A percentile compares a stretch with the other conserved stretches of the same genome.
Evolutionary conservation across 257 asterid species (phyloP).

Genomic region (Scutellaria barbata): DNA sequence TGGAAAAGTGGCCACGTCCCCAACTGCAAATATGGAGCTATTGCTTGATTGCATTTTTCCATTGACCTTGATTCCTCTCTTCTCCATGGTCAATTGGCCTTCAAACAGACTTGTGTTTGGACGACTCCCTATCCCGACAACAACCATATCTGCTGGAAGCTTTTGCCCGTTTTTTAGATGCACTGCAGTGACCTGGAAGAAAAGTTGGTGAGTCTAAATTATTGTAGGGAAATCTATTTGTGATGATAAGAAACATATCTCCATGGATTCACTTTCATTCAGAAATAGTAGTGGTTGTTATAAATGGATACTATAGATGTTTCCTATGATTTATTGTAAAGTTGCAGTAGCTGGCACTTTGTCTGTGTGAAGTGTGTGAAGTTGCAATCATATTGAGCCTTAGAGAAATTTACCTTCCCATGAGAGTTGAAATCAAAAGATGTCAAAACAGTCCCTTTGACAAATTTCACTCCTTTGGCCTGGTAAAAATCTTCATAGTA

Average conservation of each 20-base stretch:
- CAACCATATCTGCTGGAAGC: slow-evolving; percentile 85
- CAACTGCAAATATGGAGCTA: slow-evolving; percentile 74
- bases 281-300: no score
- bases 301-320: no score
- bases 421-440: slow-evolving; percentile 80
- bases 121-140: slow-evolving; percentile 87
- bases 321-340: no score
- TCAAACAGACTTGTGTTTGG: slow-evolving; percentile 89
- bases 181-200: slow-evolving; percentile 71
- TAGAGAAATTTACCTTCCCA: slow-evolving; percentile 63
- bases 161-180: slow-evolving; percentile 77
- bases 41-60: slow-evolving; percentile 83
- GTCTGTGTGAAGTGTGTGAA: no score
- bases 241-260: no score
- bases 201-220: slow-evolving; percentile 13
- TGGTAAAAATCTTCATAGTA: slow-evolving; percentile 88
- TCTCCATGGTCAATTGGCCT: slow-evolving; percentile 85
- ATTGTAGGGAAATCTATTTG: slow-evolving; percentile 4
- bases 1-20: slow-evolving; percentile 88
- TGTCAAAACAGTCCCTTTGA: slow-evolving; percentile 87
- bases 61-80: slow-evolving; percentile 90
- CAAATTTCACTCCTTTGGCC: slow-evolving; percentile 90
- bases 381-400: no score
- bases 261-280: no score
- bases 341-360: no score